A percentile compares a stretch with the other conserved stretches of the same genome.
Evolutionary conservation across 2,329 filamentous ascomycete genomes (phyloP).

Genomic region (Aspergillus texensis): DNA sequence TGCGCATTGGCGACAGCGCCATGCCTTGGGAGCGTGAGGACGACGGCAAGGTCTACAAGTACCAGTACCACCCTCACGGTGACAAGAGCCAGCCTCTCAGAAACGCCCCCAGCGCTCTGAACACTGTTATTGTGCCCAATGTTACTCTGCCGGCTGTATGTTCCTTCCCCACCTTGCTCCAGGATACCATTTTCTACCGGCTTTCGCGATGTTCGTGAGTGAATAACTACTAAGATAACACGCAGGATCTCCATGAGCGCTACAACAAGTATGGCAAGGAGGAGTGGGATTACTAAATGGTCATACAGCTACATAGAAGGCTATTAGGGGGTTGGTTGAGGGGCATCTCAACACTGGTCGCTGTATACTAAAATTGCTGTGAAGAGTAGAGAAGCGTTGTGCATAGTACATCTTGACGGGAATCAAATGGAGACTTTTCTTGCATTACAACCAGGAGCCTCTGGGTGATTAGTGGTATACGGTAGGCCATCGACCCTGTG

Average conservation of each 20-base stretch:
- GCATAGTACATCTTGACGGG: slow-evolving; percentile 35
- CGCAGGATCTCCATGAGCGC: slow-evolving; percentile 84
- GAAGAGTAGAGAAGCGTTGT: slow-evolving; percentile 35
- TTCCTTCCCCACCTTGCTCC: slow-evolving; percentile 6
- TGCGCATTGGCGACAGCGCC: slow-evolving; percentile 72
- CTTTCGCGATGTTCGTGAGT: neutral
- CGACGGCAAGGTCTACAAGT: slow-evolving; percentile 68
- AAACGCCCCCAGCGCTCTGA: slow-evolving; percentile 92
- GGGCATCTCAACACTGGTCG: slow-evolving; percentile 20
- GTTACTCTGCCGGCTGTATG: slow-evolving; percentile 87
- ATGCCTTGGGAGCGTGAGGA: slow-evolving; percentile 88
- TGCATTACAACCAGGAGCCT: slow-evolving; percentile 16
- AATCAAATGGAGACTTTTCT: slow-evolving; percentile 35
- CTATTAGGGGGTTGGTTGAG: slow-evolving; percentile 19
- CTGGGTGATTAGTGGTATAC: slow-evolving; percentile 5
- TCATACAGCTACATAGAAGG: slow-evolving; percentile 16
- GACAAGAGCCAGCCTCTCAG: slow-evolving; percentile 74
- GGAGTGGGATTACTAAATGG: slow-evolving; percentile 59
- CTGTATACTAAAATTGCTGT: slow-evolving; percentile 38
- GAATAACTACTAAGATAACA: slow-evolving; percentile 13
- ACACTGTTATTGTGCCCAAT: slow-evolving; percentile 90
- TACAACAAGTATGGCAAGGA: slow-evolving; percentile 99
- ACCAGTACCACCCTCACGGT: slow-evolving; percentile 83
- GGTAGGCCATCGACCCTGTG: neutral
- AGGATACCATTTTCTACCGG: neutral